Base-by-base conservation (phyloP, 139 green algal species). In the Micractinium sp. region DNA sequence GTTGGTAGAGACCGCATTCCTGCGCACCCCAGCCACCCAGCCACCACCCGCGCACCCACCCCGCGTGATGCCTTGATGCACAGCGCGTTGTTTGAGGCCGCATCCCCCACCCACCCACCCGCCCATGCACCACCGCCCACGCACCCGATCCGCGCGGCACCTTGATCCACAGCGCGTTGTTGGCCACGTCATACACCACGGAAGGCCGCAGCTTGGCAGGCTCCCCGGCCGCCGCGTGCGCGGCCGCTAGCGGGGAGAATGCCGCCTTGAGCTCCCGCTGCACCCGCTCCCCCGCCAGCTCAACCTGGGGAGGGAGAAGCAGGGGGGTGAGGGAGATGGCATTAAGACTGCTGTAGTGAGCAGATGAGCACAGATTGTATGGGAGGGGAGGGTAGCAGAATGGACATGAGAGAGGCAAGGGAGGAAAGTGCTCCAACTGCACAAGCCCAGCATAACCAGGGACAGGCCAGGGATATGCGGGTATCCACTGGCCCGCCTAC, bases 81-180 rank as follows among this genome's bases (percentile, higher is more conserved):
- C 20, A 71, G 4, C 63, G 63, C 20, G 20, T 71, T 27, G n/a
- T 71, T 7, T 71, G 14, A 25, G 14, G 20, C 7, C 63, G 22
- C 63, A 71, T 23, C 14, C 63, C 12, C 67, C 67, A 35, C 27
- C 67, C 31, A 22, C 67, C 27, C 23, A 27, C 36, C 29, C 36
- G 0, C 71, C 4, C 25, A 67, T 53, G 35, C 77, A 82, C 23
- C 22, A 61, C 29, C 36, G 0, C 71, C 4, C 25, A 67, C 69
- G 35, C 77, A 82, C 77, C 77, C 22, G 73, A 89, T 33, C 66
- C 84, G 79, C 75, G 76, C 35, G 36, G 67, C 2, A 93, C 25
- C 25, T 82, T 86, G 39, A 95, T n/a, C 93, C 93, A 95, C 1
- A 93, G 71, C 27, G 92, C 90, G 67, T 93, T 94, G 90, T 95